Evolutionary conservation across 108 stramenopile species (phyloP).

Genomic region (Asterionellopsis glacialis): DNA sequence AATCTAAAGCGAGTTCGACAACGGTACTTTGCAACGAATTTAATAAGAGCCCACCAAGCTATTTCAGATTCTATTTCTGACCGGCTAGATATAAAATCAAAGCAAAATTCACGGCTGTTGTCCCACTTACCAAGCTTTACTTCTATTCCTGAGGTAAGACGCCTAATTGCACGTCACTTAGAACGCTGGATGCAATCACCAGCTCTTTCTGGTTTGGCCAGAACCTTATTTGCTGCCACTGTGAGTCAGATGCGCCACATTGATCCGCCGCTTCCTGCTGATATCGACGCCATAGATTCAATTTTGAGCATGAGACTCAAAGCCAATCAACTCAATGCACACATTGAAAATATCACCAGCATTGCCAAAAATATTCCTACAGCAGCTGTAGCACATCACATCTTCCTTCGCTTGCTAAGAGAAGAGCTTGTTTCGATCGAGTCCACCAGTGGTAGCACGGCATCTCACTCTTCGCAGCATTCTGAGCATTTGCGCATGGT

Average conservation of each 20-base stretch:
- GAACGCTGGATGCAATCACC: conserved; percentile 81
- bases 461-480: neutral
- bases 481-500: conserved; percentile 48
- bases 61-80: conserved; percentile 41
- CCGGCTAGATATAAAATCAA: conserved; percentile 62
- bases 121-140: conserved; percentile 48
- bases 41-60: conserved; percentile 32
- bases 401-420: conserved; percentile 44
- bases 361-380: conserved; percentile 53
- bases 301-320: conserved; percentile 68
- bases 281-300: conserved; percentile 53
- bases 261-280: conserved; percentile 60
- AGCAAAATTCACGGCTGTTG: conserved; percentile 72
- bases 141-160: conserved; percentile 47
- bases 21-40: conserved; percentile 51
- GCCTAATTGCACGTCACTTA: conserved; percentile 45
- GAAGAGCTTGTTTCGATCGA: conserved; percentile 26
- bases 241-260: conserved; percentile 40
- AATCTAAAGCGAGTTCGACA: conserved; percentile 39
- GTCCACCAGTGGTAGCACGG: neutral
- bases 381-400: conserved; percentile 37
- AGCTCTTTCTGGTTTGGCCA: conserved; percentile 64
- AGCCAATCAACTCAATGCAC: conserved; percentile 58
- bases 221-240: conserved; percentile 50
- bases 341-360: conserved; percentile 59